These are phyloP conservation scores for Lithospermum erythrorhizon DNA, from an alignment of 257 asterid genomes.

Conservation along the genomic window DNA sequence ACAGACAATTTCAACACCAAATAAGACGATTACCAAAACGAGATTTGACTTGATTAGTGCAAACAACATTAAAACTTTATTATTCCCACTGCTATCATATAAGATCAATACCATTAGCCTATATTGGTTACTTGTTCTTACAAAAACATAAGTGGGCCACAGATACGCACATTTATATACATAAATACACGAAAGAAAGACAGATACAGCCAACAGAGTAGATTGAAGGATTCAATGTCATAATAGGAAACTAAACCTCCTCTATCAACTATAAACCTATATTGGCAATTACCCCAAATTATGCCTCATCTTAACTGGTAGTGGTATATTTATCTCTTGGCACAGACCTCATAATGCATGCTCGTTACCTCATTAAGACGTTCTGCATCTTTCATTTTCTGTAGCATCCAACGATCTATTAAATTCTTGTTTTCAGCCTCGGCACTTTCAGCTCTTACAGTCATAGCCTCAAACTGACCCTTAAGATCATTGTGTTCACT, in stretches of 20 bases:
- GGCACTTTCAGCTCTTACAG: slow-evolving; percentile 49
- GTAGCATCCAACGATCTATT: slow-evolving; percentile 86
- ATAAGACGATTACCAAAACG: background rate
- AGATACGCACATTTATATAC: background rate
- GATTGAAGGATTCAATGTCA: background rate
- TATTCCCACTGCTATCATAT: too few species aligned
- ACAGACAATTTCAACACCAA: background rate
- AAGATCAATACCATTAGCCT: too few species aligned
- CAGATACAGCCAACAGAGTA: background rate
- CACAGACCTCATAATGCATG: background rate
- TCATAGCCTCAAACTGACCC: slow-evolving; percentile 56
- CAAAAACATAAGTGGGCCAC: background rate
- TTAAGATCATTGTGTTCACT: slow-evolving; percentile 66
- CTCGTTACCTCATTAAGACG: slow-evolving; percentile 70
- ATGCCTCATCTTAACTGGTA: background rate
- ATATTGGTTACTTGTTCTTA: background rate
- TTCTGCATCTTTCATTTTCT: slow-evolving; percentile 91
- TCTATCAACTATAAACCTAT: background rate
- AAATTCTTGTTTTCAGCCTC: slow-evolving; percentile 76
- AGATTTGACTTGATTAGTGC: background rate
- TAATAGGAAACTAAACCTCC: background rate
- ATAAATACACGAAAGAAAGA: too few species aligned
- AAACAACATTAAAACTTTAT: background rate
- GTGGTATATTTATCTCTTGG: background rate
- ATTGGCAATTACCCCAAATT: background rate